Conservation (phyloP, 1,284 basidiomycete species). For the Trichosporon faecale region DNA sequence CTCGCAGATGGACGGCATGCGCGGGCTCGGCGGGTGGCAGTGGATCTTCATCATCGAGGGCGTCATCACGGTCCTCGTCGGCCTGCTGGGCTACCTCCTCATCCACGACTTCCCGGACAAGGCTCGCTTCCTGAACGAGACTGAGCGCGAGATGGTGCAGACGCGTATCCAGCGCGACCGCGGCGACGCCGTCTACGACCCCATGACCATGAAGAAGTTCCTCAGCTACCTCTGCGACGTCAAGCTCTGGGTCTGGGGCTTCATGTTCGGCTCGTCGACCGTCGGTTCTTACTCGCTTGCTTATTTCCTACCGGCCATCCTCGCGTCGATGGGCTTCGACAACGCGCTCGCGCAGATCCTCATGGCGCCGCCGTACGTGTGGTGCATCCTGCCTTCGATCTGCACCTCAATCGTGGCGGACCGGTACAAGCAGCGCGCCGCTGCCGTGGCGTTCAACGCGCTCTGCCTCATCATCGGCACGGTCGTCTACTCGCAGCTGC, state of each 20-base stretch:
- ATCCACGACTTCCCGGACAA: constrained; percentile 26
- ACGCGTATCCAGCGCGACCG: constrained; percentile 25
- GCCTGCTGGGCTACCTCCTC: constrained; percentile 8
- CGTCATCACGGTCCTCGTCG: constrained; percentile 19
- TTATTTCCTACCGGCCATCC: constrained; percentile 54
- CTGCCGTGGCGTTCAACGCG: constrained; percentile 18
- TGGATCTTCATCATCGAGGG: constrained; percentile 26
- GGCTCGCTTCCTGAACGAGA: constrained; percentile 18
- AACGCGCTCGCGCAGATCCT: constrained; percentile 41
- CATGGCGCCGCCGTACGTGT: constrained; percentile 50
- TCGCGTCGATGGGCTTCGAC: constrained; percentile 50
- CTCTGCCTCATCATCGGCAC: constrained; percentile 17
- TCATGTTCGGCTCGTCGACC: constrained; percentile 46
- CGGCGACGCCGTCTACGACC: constrained; percentile 50
- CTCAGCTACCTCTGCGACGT: constrained; percentile 46
- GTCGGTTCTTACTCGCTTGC: constrained; percentile 28
- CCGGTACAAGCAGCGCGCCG: constrained; percentile 25
- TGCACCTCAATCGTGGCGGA: constrained; percentile 47
- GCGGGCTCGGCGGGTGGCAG: constrained; percentile 17
- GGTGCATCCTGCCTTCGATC: constrained; percentile 45
- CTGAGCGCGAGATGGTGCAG: constrained; percentile 16
- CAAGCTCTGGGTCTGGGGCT: constrained; percentile 54
- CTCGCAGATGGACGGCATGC: constrained; percentile 15
- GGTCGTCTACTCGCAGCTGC: constrained; percentile 21
- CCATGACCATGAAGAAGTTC: constrained; percentile 44